Conservation (phyloP, 139 green algal species). For the Chlamydomonas incerta region DNA sequence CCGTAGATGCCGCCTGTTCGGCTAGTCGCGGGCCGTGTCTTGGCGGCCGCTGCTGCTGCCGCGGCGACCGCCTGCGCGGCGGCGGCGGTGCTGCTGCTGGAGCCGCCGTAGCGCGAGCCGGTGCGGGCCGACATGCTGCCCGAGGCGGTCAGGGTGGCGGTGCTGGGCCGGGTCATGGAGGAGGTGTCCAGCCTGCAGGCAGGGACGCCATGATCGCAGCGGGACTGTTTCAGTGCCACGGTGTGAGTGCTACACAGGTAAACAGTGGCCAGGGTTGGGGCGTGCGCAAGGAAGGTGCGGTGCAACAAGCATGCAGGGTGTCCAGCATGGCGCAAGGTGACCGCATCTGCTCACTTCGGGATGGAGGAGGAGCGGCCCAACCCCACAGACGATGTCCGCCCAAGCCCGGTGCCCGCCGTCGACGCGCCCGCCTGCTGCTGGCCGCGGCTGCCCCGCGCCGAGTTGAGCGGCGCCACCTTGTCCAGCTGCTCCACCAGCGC, state of each 20-base stretch:
- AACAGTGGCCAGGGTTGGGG: too few relatives aligned
- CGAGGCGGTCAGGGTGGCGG: neutral
- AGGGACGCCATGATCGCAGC: neutral
- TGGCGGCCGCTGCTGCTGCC: too few relatives aligned
- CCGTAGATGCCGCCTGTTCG: conserved; percentile 15
- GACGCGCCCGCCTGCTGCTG: conserved; percentile 18
- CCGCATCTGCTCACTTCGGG: neutral
- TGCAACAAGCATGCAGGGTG: too few relatives aligned
- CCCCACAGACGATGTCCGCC: too few relatives aligned
- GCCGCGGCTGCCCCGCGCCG: conserved; percentile 1
- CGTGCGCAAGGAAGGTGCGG: too few relatives aligned
- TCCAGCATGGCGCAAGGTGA: too few relatives aligned
- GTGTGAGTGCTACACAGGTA: too few relatives aligned
- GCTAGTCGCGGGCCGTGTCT: neutral
- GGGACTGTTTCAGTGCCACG: too few relatives aligned
- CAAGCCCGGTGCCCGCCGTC: too few relatives aligned
- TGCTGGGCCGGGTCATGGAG: neutral
- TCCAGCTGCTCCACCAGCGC: neutral
- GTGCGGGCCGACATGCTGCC: conserved; percentile 21
- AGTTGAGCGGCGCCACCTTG: conserved; percentile 3
- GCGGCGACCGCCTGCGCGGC: neutral
- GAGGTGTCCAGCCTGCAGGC: neutral
- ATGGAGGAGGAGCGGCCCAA: neutral
- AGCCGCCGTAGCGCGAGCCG: neutral
- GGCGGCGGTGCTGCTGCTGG: neutral